A percentile compares a stretch with the other conserved stretches of the same genome.
Conservation (phyloP, 306 rosid genomes). For the Abrus precatorius region DNA sequence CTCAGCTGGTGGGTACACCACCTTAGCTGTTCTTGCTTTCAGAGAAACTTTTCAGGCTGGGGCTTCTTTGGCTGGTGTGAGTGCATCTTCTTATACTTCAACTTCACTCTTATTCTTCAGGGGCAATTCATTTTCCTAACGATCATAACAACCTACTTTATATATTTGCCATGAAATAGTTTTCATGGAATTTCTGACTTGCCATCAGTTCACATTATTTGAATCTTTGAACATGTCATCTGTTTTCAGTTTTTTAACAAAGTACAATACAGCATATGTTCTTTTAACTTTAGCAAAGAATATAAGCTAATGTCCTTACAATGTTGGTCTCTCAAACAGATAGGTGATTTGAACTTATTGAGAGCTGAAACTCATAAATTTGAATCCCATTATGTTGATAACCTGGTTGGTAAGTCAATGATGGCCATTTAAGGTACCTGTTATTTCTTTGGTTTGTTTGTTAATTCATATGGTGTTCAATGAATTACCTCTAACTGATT, state of each 20-base stretch:
- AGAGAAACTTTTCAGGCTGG: constrained; percentile 84
- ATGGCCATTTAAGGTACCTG: constrained; percentile 12
- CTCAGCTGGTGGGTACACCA: constrained; percentile 98
- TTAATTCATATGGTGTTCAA: constrained; percentile 21
- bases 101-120: background rate
- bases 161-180: background rate
- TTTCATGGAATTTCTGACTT: constrained; percentile 19
- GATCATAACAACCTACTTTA: constrained; percentile 5
- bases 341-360: constrained; percentile 81
- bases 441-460: constrained; percentile 11
- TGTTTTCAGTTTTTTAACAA: background rate
- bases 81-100: constrained; percentile 51
- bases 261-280: background rate
- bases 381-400: constrained; percentile 80
- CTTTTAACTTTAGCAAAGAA: background rate
- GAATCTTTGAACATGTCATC: constrained; percentile 30
- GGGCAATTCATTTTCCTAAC: background rate
- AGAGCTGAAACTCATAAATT: constrained; percentile 87
- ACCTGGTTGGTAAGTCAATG: constrained; percentile 78
- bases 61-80: constrained; percentile 91
- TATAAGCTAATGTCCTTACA: constrained; percentile 22
- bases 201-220: constrained; percentile 16
- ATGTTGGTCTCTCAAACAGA: constrained; percentile 58
- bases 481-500: constrained; percentile 39
- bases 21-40: constrained; percentile 93